Base-by-base conservation (phyloP, 371 early-diverging fungal genomes). In the Lichtheimia corymbifera region DNA sequence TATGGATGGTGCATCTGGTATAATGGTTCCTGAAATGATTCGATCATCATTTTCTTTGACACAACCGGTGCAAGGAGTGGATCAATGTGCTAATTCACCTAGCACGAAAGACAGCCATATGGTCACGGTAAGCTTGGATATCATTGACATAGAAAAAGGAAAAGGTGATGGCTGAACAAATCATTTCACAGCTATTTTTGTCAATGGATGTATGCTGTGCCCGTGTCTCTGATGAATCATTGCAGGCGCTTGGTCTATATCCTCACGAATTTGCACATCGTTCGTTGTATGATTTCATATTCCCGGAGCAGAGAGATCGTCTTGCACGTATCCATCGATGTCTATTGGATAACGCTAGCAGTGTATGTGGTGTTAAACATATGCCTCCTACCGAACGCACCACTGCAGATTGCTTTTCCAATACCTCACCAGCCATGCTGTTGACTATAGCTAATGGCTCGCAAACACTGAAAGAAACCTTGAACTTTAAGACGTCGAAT, bases 151-250 rank as follows among this genome's bases (percentile, higher is more conserved):
- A 47, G n/a, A 18, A 40, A 27, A 41, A 12, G 24, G 24, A 59
- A 3, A 35, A 35, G 35, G 35, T 35, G 30, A 22, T 41, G 43
- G 22, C 15, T 53, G n/a, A 20, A 45, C 1, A 2, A 7, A 27
- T 24, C 35, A 41, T 43, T 7, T 62, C 0, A 50, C 24, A 65
- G 65, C 5, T 63, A 1, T 80, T 80, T 61, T 53, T 82, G 50
- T 82, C 85, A 2, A 82, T 85, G 82, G 81, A 80, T 27, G 60
- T 83, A 15, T 72, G 80, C 43, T 85, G 84, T 62, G 86, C 85
- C 1, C 73, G 80, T 24, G 82, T 79, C 41, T 83, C 86, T 5
- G 81, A 83, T 58, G 83, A 84, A 53, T 75, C 76, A 0, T 73
- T 76, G 17, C 75, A 72, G 17, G 53, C 74, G 15, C 79, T 85